phyloP scores from a whole-genome alignment of 2,329 filamentous ascomycete genomes.

The Fusarium piperis region DNA sequence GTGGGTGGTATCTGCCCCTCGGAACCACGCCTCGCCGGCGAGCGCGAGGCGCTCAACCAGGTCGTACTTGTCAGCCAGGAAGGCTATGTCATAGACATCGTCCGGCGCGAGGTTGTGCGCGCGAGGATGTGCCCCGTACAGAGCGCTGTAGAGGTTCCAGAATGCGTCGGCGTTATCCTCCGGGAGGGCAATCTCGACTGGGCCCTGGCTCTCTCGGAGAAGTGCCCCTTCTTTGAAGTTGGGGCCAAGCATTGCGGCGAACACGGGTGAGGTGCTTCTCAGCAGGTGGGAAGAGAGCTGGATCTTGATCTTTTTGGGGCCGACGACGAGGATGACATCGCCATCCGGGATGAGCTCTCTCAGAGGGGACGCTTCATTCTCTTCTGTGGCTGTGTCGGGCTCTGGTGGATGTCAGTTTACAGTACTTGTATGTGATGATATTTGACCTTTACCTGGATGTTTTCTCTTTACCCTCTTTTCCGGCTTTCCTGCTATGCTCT shows the following conservation, averaged over 20 bases:
- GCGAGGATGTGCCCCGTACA: neutral
- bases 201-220: neutral
- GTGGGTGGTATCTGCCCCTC: accelerated
- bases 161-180: neutral
- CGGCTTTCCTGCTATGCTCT: neutral
- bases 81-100: neutral
- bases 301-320: neutral
- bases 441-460: neutral
- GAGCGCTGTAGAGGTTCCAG: neutral
- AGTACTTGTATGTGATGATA: neutral
- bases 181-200: neutral
- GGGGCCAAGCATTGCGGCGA: neutral
- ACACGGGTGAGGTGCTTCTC: neutral
- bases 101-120: neutral
- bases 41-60: neutral
- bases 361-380: neutral
- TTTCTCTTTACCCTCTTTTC: neutral
- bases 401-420: neutral
- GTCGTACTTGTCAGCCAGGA: neutral
- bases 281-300: neutral
- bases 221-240: neutral
- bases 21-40: neutral
- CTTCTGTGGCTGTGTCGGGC: neutral
- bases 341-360: neutral
- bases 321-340: neutral